A percentile compares a stretch with the other conserved stretches of the same genome.
Conservation (phyloP, 2,329 filamentous ascomycete species). For the Monosporascus cannonballus region DNA sequence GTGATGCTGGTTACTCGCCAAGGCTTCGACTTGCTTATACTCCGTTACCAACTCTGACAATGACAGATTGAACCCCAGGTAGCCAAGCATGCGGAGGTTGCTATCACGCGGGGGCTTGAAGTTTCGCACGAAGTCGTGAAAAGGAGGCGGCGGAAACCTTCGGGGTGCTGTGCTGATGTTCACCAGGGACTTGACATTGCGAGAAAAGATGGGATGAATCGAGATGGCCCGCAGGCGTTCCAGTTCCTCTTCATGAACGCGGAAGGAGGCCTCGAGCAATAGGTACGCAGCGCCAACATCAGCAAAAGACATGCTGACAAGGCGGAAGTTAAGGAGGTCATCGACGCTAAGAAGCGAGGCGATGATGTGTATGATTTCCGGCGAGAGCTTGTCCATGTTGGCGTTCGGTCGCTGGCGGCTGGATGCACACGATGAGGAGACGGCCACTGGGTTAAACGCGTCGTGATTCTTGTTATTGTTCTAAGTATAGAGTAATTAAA, state of each 20-base stretch:
- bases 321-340: slow-evolving; percentile 1
- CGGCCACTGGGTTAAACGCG: no score
- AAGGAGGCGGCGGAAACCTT: neutral
- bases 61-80: neutral
- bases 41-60: neutral
- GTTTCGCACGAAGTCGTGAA: neutral
- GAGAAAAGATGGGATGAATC: neutral
- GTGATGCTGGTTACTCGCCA: neutral
- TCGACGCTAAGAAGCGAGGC: slow-evolving; percentile 1
- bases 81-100: no score
- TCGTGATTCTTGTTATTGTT: no score
- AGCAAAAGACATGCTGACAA: slow-evolving; percentile 2
- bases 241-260: slow-evolving; percentile 9
- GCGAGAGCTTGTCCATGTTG: slow-evolving; percentile 4
- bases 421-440: no score
- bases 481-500: no score
- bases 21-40: neutral
- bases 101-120: no score
- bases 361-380: slow-evolving; percentile 6
- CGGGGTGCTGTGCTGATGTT: neutral
- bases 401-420: no score
- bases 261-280: slow-evolving; percentile 27
- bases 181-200: slow-evolving; percentile 3
- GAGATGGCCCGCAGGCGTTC: slow-evolving; percentile 3
- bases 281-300: slow-evolving; percentile 24